Evolutionary conservation across 2,329 filamentous ascomycete species (phyloP).

Genomic region (Apiospora aurea): DNA sequence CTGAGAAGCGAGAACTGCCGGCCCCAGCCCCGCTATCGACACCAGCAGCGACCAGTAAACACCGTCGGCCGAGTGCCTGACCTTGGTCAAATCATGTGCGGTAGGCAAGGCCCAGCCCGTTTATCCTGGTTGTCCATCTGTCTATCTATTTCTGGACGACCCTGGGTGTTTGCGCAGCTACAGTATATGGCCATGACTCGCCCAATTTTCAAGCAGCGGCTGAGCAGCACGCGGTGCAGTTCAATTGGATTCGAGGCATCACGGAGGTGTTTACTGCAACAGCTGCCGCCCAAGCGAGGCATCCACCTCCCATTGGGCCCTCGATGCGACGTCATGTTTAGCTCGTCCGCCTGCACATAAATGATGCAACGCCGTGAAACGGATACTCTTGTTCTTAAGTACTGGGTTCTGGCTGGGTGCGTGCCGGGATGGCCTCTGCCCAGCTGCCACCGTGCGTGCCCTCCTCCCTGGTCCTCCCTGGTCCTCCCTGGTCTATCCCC

Average conservation of each 20-base stretch:
- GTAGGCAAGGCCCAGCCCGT: not conserved
- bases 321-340: constrained; percentile 8
- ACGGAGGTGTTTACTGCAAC: not conserved
- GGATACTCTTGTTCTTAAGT: constrained; percentile 4
- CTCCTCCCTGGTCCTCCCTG: not conserved
- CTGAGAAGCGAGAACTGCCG: not conserved
- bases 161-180: not conserved
- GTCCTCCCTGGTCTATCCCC: not conserved
- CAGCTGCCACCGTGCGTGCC: not conserved
- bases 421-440: not conserved
- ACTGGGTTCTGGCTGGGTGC: not conserved
- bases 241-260: not conserved
- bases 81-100: constrained; percentile 7
- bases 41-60: not conserved
- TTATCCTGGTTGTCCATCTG: not conserved
- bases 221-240: not conserved
- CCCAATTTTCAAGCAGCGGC: not conserved
- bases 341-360: constrained; percentile 3
- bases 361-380: constrained; percentile 21
- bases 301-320: not conserved
- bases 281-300: not conserved
- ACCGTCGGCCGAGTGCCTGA: not conserved
- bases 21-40: not conserved
- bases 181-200: not conserved
- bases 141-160: not conserved